Conservation (phyloP, 768 basidiomycete species). For the Trametes villosa region DNA sequence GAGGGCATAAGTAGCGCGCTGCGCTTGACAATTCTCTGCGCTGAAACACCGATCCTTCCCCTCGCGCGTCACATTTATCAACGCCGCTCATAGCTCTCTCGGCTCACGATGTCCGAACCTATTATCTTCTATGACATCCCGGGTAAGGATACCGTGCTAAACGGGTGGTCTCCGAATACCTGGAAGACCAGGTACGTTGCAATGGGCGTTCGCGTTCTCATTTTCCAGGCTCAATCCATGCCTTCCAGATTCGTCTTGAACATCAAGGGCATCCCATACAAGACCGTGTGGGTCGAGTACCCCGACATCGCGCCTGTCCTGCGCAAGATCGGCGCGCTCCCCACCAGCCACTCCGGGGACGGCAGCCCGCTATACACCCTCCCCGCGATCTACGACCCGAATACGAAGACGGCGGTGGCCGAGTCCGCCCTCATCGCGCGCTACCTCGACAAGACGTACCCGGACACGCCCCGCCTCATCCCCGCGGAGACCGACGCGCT, state of each 20-base stretch:
- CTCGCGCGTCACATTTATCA: too few species aligned
- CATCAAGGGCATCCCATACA: constrained; percentile 44
- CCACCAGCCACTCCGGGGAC: constrained; percentile 1
- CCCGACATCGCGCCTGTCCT: constrained; percentile 48
- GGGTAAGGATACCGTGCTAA: background rate
- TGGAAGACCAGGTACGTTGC: constrained; percentile 24
- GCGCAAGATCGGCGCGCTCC: constrained; percentile 33
- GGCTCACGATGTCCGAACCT: constrained; percentile 10
- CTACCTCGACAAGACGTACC: constrained; percentile 35
- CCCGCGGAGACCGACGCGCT: constrained; percentile 37
- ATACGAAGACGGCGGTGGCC: constrained; percentile 18
- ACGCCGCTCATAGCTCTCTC: too few species aligned
- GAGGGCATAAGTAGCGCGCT: too few species aligned
- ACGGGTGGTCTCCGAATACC: constrained; percentile 28
- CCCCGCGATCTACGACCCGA: constrained; percentile 36
- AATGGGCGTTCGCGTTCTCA: background rate
- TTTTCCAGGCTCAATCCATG: background rate
- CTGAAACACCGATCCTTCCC: too few species aligned
- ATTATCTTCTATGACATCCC: constrained; percentile 31
- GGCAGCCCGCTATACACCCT: constrained; percentile 31
- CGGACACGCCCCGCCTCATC: constrained; percentile 39
- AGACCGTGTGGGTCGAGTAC: constrained; percentile 58
- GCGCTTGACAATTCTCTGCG: too few species aligned
- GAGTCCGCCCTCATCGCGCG: constrained; percentile 28
- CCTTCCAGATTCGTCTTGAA: constrained; percentile 37